phyloP scores from a whole-genome alignment of 148 eudicot species.

The Diospyros lotus region DNA sequence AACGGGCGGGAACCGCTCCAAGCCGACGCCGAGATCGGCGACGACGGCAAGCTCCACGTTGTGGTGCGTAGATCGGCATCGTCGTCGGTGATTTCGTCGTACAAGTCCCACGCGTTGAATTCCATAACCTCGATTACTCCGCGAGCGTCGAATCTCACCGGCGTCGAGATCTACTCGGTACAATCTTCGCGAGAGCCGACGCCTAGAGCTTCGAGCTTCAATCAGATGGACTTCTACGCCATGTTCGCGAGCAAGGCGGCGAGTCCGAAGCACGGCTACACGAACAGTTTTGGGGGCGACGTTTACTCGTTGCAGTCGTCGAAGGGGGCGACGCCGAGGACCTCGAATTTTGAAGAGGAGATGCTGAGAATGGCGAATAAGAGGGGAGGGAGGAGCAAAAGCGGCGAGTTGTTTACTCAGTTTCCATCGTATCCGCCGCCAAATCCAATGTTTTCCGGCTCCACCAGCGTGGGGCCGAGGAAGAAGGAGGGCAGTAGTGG shows the following conservation, averaged over 20 bases:
- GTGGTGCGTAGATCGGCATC: conserved; percentile 67
- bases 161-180: conserved; percentile 90
- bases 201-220: conserved; percentile 86
- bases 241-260: conserved; percentile 80
- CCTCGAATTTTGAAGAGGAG: conserved; percentile 93
- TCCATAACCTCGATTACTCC: conserved; percentile 65
- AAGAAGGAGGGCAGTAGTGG: conserved; percentile 41
- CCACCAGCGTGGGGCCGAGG: conserved; percentile 25
- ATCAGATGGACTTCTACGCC: conserved; percentile 84
- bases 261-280: conserved; percentile 60
- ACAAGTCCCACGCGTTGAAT: conserved; percentile 45
- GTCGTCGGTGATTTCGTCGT: conserved; percentile 59
- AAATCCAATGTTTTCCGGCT: conserved; percentile 55
- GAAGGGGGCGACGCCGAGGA: conserved; percentile 80
- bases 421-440: conserved; percentile 74
- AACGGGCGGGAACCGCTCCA: conserved; percentile 80
- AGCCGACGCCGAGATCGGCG: conserved; percentile 90
- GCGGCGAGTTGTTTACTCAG: conserved; percentile 56
- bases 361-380: conserved; percentile 50
- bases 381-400: conserved; percentile 64
- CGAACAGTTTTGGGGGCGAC: conserved; percentile 50
- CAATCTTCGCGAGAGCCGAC: conserved; percentile 90
- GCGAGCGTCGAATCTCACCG: conserved; percentile 78
- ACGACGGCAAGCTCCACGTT: conserved; percentile 85
- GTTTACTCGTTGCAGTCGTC: conserved; percentile 85